These are phyloP conservation scores for Scedosporium aurantiacum DNA, from an alignment of 2,329 filamentous ascomycete species.

Conservation along the genomic window DNA sequence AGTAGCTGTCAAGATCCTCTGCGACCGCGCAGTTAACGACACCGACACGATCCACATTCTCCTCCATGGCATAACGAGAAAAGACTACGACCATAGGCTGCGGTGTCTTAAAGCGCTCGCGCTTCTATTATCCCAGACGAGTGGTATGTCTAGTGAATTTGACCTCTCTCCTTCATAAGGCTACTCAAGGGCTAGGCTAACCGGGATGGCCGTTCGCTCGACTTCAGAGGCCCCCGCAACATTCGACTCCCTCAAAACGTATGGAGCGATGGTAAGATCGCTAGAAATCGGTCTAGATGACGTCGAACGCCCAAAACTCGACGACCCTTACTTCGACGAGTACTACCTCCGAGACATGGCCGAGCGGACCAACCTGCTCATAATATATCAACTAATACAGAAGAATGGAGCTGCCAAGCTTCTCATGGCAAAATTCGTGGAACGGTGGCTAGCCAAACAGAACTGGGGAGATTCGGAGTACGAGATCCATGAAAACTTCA, in stretches of 20 bases:
- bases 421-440: conserved; percentile 53
- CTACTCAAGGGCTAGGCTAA: not conserved
- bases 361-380: conserved; percentile 49
- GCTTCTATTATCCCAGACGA: conserved; percentile 36
- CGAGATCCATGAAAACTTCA: conserved; percentile 43
- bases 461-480: conserved; percentile 50
- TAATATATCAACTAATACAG: conserved; percentile 47
- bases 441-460: conserved; percentile 64
- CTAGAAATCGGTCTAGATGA: conserved; percentile 45
- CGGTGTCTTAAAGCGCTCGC: conserved; percentile 44
- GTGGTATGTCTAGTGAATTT: conserved; percentile 13
- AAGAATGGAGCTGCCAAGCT: conserved; percentile 47
- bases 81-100: conserved; percentile 49
- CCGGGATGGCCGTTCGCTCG: not conserved
- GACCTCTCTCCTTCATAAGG: not conserved
- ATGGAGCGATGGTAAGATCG: conserved; percentile 47
- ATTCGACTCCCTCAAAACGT: conserved; percentile 39
- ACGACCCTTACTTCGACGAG: conserved; percentile 49
- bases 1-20: conserved; percentile 50
- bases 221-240: conserved; percentile 29
- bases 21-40: conserved; percentile 49
- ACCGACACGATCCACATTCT: conserved; percentile 35
- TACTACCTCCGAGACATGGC: conserved; percentile 50
- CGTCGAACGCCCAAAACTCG: conserved; percentile 36
- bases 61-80: conserved; percentile 46